Percentiles rank a stretch among this genome's conserved stretches.
Conservation (phyloP, 2,329 filamentous ascomycete genomes). For the Talaromyces amestolkiae region DNA sequence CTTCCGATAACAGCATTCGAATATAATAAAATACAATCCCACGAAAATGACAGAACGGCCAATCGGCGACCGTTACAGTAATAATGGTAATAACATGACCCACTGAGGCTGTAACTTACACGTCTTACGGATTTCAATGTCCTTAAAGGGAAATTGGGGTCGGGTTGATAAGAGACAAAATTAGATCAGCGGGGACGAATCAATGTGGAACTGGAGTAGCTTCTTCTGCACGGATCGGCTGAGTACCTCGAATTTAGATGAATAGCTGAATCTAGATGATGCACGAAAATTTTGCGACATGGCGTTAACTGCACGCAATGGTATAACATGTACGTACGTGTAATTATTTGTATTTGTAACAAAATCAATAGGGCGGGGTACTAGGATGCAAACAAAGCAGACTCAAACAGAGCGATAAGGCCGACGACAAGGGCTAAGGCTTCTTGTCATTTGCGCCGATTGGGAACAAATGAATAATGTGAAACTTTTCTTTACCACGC, state of each 20-base stretch:
- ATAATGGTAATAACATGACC: background rate
- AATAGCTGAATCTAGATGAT: background rate
- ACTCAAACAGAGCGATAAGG: background rate
- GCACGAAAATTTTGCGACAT: background rate
- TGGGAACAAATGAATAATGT: too few relatives aligned
- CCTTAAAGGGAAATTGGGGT: background rate
- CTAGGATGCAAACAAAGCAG: background rate
- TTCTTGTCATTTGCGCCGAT: too few relatives aligned
- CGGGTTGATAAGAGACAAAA: background rate
- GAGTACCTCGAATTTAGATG: background rate
- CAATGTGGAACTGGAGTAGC: background rate
- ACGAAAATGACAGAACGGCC: background rate
- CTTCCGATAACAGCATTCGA: background rate
- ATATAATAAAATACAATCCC: background rate
- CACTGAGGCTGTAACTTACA: background rate
- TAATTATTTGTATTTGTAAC: background rate
- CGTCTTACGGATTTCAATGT: too few relatives aligned
- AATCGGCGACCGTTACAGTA: background rate
- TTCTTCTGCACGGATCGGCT: background rate
- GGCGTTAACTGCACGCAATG: background rate
- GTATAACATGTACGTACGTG: background rate
- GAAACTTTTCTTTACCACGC: too few relatives aligned
- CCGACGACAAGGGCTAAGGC: background rate
- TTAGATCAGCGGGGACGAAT: background rate
- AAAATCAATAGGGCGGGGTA: background rate